Evolutionary conservation across 257 asterid species (phyloP), one percentile per base, ranked within the genome.

Genomic region (Scutellaria barbata): DNA sequence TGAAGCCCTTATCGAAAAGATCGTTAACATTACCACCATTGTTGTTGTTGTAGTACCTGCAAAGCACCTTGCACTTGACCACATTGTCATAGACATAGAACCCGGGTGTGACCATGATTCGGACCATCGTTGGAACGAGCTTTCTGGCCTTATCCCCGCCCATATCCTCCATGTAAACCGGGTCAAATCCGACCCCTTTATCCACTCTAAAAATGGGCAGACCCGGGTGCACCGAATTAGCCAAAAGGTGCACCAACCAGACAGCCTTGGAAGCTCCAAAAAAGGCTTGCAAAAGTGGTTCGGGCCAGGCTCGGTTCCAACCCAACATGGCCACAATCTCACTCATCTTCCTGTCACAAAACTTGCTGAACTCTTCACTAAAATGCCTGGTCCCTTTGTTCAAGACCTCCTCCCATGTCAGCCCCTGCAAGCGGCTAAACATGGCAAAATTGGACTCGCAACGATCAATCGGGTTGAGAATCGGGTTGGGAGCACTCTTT

Each of bases 221-320:
- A 8, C 83, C 74, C 4, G 98, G 98, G 75, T 92, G 98, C 4
- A 95, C 79, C 5, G 99, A 95, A 51, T 92, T 88, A 1, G 98
- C 98, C 86, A 95, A 50, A 20, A 95, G 88, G 73, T 95, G 99
- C 30, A 95, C 99, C 66, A 92, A 52, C 96, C 97, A 95, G 42
- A 95, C 92, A 0, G 96, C 85, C 37, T 92, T 95, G 0, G 98
- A 92, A 6, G 99, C 98, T n/a, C 84, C 83, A 48, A 95, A 95
- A 41, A 95, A 95, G 25, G 97, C 83, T 51, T 92, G 99, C 79
- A 95, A 47, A 0, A 95, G 87, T 22, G 91, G 96, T 61, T 95
- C 99, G 13, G 98, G 92, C 99, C 99, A 95, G 6, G 99, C 99
- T 50, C 93, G 77, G 73, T 83, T 95, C 98, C 99, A 92, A 2